Base-by-base conservation (phyloP, 495 filamentous ascomycete species). In the Penicillium nucicola region DNA sequence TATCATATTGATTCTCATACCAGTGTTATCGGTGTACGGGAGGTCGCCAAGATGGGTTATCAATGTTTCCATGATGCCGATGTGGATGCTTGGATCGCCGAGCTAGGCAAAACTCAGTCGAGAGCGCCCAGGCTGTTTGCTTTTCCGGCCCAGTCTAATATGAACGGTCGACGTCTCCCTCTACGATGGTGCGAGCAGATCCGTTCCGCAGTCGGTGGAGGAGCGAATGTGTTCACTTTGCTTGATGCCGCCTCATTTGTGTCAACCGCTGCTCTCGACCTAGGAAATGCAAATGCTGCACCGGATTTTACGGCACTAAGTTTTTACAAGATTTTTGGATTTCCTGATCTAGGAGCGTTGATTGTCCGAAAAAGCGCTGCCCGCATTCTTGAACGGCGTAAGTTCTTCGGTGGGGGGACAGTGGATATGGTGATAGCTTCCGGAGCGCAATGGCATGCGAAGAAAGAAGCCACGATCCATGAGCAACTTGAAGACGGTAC, bases 241-340 rank as follows among this genome's bases (percentile, higher is more conserved):
- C 77, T 96, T n/a, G 92, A 97, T 69, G 92, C 89, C 13, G 90
- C 92, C 4, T 85, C 89, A 0, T 72, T 92, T 1, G 86, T 85
- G 3, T 84, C 89, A 9, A 95, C 91, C 2, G 76, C 87, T 5
- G 83, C 84, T 0, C 72, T 96, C 17, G 84, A 95, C 62, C 63
- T 97, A 17, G 77, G 82, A 42, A 65, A 85, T 56, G 59, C 72
- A 8, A 66, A 72, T 6, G 54, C 60, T 1, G 86, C 88, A 1
- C 90, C 92, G 0, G 92, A 97, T 57, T 97, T 96, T 54, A 89
- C 85, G 4, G 89, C 88, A 0, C 62, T 97, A 19, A 95, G 90
- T 71, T 90, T 97, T 58, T 95, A 96, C 68, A 97, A 97, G 67
- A 93, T 97, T 17, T 97, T 97, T 64, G 92, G 92, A 5, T 96